Base-by-base conservation (phyloP, 768 basidiomycete species). In the Pleurotus pulmonarius region DNA sequence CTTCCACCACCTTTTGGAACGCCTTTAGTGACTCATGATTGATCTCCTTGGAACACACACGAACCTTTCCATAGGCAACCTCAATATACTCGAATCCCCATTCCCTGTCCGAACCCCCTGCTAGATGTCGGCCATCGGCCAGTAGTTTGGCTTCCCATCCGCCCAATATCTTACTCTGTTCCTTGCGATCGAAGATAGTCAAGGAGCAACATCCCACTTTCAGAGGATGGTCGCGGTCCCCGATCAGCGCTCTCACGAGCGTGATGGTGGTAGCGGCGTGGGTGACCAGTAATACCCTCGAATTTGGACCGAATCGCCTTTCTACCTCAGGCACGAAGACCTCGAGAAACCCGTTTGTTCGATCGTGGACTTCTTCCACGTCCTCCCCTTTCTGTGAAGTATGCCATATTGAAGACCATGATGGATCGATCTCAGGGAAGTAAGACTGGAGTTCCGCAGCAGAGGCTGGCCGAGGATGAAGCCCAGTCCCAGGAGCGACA, bases 21-120 rank as follows among this genome's bases (percentile, higher is more conserved):
- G 40, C 26, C 15, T 29, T 49, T 24, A 26, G 57, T 46, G 40
- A 55, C 45, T 58, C 52, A 24, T 3, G 15, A 43, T 46, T 34
- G 26, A 24, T 39, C 15, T 48, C 12, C 44, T 3, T n/a, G 43
- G 3, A 29, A 46, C 16, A 38, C 16, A 18, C 26, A 67, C 77
- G 29, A 43, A 87, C 89, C 76, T 84, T 75, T 44, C 88, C 88
- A 58, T 81, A 70, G 4, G 75, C 74, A 22, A 86, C 77, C 63
- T 78, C 69, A 7, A 89, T 78, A 66, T 92, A 84, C 61, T 90
- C 86, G 59, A 93, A 85, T 12, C 92, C 92, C 92, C 92, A 93
- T 47, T 88, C 87, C 60, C 89, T 75, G 52, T 79, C 73, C 1
- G 79, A 61, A 1, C 85, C 87, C 2, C 81, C 82, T 24, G 76